These are phyloP conservation scores for Fremontodendron californicum DNA, from an alignment of 345 rosid species.

Conservation along the genomic window DNA sequence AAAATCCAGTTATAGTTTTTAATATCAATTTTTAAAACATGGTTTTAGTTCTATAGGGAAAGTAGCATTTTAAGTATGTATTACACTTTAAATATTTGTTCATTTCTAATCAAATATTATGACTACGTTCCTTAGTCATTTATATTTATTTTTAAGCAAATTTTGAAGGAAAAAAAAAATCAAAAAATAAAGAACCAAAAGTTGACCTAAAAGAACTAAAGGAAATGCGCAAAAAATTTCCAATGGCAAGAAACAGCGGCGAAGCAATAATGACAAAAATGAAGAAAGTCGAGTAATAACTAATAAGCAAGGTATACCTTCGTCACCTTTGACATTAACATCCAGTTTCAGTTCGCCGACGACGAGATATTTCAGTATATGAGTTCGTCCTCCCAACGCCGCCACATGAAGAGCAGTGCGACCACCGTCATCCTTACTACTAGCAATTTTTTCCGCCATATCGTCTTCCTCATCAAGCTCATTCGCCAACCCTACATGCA, in stretches of 20 bases:
- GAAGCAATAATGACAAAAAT: neutral
- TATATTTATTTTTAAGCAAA: too few species aligned
- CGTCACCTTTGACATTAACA: constrained; percentile 7
- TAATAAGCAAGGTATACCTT: neutral
- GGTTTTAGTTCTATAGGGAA: too few species aligned
- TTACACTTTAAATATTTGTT: neutral
- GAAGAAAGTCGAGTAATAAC: neutral
- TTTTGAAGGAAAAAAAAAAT: neutral
- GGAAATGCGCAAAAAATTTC: neutral
- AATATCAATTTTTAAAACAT: too few species aligned
- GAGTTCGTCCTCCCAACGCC: constrained; percentile 5
- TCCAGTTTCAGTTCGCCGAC: constrained; percentile 11
- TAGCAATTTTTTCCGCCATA: neutral
- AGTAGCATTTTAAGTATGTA: too few species aligned
- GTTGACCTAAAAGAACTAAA: neutral
- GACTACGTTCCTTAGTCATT: too few species aligned
- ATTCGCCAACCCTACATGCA: neutral
- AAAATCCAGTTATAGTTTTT: neutral
- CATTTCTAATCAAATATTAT: neutral
- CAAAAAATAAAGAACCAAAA: neutral
- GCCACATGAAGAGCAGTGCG: constrained; percentile 14
- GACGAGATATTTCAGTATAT: constrained; percentile 16
- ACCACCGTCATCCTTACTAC: neutral
- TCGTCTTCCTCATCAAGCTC: neutral
- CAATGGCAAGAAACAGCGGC: neutral